Evolutionary conservation across 768 basidiomycete species (phyloP), one percentile per base, ranked within the genome.

Genomic region (Termitomyces sp.): DNA sequence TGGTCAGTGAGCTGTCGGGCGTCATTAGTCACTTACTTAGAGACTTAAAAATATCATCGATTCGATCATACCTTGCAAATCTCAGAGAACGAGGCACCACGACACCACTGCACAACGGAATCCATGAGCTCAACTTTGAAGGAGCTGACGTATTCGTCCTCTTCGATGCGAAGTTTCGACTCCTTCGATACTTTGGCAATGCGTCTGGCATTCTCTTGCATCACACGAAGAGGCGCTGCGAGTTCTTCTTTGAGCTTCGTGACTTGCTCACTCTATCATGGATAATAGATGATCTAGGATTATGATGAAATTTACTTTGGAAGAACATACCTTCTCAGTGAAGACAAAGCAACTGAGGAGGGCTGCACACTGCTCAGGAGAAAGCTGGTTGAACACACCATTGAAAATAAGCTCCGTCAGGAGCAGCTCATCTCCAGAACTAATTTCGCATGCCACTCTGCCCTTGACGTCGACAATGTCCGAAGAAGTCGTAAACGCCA

Each of bases 81-180:
- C 25, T 99, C 96, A 1, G 90, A 78, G 73, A 99, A 99, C 27
- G 92, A 92, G 16, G 95, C 92, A 4, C 97, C 97, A n/a, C 92
- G 86, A 75, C 96, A 98, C 97, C 97, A 99, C 59, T 94, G 90
- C 35, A 94, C 81, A 10, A 98, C 97, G 0, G 92, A 92, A 62
- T 98, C 97, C 95, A 98, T 99, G 49, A 99, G 84, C 67, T 98
- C 96, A 19, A 97, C 92, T 73, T 98, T 98, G 85, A 99, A 99
- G 11, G 90, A 93, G 53, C 87, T 80, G 1, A 99, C 92, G 69
- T 99, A 99, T 60, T 96, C 93, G 57, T 97, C 90, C 71, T 98
- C 96, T 53, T 90, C 86, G 45, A 98, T 70, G 1, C 87, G 73
- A 4, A 99, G 77, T 69, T 98, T 97, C 21, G 89, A 92, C 72